Base-by-base conservation (phyloP, 139 green algal species). In the Yamagishiella unicocca region DNA sequence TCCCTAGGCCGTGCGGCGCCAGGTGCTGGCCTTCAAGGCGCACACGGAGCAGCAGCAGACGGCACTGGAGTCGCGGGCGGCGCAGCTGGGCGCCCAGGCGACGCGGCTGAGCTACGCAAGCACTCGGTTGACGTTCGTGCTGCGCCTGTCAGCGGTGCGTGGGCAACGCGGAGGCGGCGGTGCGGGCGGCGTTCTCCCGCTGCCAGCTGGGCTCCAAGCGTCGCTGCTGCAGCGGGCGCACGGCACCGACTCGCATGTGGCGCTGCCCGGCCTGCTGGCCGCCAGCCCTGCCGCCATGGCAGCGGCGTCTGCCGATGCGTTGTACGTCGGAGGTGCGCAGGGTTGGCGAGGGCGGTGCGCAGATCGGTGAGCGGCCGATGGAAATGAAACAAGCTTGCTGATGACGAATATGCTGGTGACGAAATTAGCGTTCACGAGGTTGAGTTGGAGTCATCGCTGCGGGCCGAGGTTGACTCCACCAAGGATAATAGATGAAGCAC, bases 1-100 rank as follows among this genome's bases (percentile, higher is more conserved):
- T n/a, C 38, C 43, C 31, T 42, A 86, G 80, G 80, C 80, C 1
- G 80, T 86, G 31, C 64, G 66, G 42, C 80, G 80, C 7, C 80
- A 86, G 61, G 43, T 86, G 22, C 38, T 77, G 2, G 21, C 55
- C 31, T 86, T 86, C 64, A 37, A 86, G 42, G n/a, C 43, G 17
- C 40, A 62, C 4, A n/a, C 19, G 21, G 43, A 66, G 62, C 31
- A 77, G 80, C 80, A 72, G 42, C 31, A 37, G 43, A 27, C 31
- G 1, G 43, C 43, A 6, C n/a, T 86, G 64, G 80, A 86, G 80
- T 21, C 29, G 7, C 62, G 80, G 9, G 64, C 80, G 2, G 43
- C 21, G 24, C 62, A 86, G 64, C 43, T 86, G 64, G n/a, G 31
- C 33, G 64, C 19, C 43, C 64, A 77, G 9, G 62, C 80, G 27